These are phyloP conservation scores for Yamadazyma sp. DNA, from an alignment of 805 yeast genomes.

Conservation along the genomic window DNA sequence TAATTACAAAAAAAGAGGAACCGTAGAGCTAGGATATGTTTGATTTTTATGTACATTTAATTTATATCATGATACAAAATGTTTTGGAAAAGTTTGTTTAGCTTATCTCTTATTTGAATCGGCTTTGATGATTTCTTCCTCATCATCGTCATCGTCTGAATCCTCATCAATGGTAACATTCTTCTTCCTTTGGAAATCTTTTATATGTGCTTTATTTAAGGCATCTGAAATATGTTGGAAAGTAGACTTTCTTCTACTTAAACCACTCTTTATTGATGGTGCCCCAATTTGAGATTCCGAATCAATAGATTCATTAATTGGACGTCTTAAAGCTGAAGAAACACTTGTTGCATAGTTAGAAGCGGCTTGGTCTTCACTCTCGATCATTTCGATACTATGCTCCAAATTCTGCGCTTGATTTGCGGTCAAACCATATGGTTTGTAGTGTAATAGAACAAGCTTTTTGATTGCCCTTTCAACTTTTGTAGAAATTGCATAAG, in stretches of 20 bases:
- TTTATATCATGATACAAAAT: no score
- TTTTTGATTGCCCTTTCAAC: conserved; percentile 37
- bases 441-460: conserved; percentile 33
- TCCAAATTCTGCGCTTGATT: no score
- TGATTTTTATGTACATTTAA: no score
- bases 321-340: conserved; percentile 6
- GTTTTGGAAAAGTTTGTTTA: no score
- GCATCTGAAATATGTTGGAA: conserved; percentile 49
- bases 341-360: conserved; percentile 6
- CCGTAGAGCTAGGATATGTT: no score
- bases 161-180: conserved; percentile 25
- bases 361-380: neutral
- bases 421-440: neutral
- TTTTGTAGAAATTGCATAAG: conserved; percentile 51
- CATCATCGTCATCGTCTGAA: conserved; percentile 36
- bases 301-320: conserved; percentile 9
- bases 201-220: conserved; percentile 73
- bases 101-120: no score
- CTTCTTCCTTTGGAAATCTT: conserved; percentile 76
- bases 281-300: conserved; percentile 8
- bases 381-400: neutral
- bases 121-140: conserved; percentile 16
- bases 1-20: no score
- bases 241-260: conserved; percentile 13
- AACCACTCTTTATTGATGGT: conserved; percentile 1